A percentile compares a stretch with the other conserved stretches of the same genome.
Evolutionary conservation across 306 rosid species (phyloP).

Genomic region (Benincasa hispida): DNA sequence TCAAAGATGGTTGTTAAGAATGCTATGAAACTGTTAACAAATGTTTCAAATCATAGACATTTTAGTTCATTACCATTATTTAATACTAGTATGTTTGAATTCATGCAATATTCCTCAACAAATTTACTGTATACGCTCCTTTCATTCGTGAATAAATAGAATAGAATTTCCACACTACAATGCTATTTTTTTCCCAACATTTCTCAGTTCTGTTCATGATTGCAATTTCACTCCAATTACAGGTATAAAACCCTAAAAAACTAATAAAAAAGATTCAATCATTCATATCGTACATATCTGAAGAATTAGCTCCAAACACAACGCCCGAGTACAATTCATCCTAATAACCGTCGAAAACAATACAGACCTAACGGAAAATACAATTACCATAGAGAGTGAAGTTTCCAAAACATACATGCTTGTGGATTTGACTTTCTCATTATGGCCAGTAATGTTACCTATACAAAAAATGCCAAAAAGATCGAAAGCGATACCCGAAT

Average conservation of each 20-base stretch:
- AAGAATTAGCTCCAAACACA: background rate
- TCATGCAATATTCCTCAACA: no score
- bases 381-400: background rate
- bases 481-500: background rate
- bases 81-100: no score
- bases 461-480: conserved; percentile 1
- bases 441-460: background rate
- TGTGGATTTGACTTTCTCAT: background rate
- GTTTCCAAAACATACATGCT: background rate
- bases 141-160: no score
- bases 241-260: background rate
- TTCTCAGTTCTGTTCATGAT: background rate
- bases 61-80: no score
- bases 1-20: no score
- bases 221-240: background rate
- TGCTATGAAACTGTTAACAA: no score
- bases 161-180: no score
- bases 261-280: background rate
- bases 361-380: background rate
- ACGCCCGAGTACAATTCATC: background rate
- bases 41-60: no score
- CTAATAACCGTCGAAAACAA: background rate
- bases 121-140: no score
- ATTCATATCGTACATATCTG: background rate
- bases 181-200: no score